Conservation (phyloP, 75 land plant genomes). For the Cryptomeria japonica region DNA sequence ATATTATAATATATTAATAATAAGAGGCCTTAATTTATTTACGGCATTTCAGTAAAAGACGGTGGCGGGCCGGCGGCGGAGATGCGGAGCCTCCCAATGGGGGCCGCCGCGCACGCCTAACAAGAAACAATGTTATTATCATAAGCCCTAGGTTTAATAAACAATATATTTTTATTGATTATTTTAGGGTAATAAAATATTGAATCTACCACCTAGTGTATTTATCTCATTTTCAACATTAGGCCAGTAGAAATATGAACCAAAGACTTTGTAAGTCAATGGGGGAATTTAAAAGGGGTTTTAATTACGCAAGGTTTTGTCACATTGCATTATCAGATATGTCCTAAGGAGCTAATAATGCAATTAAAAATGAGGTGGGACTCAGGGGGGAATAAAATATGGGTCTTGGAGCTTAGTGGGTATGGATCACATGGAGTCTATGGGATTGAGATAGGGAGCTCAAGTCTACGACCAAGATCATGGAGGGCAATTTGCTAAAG, state of each 20-base stretch:
- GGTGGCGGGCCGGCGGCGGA: conserved; percentile 1
- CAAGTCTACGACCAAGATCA: conserved; percentile 3
- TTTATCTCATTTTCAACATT: neutral
- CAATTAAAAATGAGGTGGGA: neutral
- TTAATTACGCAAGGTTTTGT: neutral
- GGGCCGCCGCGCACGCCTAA: neutral
- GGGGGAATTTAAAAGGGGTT: neutral
- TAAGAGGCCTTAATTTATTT: neutral
- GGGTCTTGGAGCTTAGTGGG: neutral
- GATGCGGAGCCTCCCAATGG: conserved; percentile 7
- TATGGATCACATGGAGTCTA: neutral
- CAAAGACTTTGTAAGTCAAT: neutral
- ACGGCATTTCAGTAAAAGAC: neutral
- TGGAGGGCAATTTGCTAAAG: conserved; percentile 1
- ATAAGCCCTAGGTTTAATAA: neutral
- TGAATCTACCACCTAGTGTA: neutral
- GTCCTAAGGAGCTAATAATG: neutral
- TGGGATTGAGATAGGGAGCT: neutral
- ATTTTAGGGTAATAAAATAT: neutral
- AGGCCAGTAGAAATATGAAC: neutral
- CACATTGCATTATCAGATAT: neutral
- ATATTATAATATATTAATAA: neutral
- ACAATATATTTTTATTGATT: no score
- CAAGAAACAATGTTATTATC: neutral
- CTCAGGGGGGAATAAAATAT: neutral